Evolutionary conservation across 768 basidiomycete species (phyloP).

Genomic region (Tubosaeta brunneosetosa): DNA sequence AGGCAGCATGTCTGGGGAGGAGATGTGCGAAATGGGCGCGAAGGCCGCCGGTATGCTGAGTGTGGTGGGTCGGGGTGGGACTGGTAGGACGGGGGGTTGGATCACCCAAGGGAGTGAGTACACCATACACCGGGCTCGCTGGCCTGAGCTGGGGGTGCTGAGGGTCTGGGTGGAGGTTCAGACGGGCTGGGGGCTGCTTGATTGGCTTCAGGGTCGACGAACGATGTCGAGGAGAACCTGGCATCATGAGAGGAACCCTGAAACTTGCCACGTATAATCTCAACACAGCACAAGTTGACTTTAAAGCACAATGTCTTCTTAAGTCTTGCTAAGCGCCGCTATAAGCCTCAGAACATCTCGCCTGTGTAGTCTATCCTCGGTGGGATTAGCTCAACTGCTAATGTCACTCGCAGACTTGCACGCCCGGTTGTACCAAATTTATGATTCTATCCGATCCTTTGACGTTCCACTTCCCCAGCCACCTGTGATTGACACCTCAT

Average conservation of each 20-base stretch:
- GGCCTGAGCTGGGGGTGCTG: neutral
- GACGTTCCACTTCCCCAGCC: conserved; percentile 14
- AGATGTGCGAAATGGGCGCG: conserved; percentile 58
- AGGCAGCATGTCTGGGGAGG: conserved; percentile 61
- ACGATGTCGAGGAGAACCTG: conserved; percentile 16
- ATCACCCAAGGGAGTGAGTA: neutral
- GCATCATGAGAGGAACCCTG: neutral
- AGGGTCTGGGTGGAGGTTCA: conserved; percentile 2
- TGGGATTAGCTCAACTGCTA: no score
- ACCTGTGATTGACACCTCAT: conserved; percentile 31
- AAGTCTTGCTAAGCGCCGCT: no score
- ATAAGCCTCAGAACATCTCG: no score
- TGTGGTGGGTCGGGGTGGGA: conserved; percentile 3
- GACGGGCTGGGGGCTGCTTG: conserved; percentile 4
- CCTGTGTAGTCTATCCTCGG: no score
- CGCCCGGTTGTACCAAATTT: conserved; percentile 2
- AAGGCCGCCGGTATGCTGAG: conserved; percentile 23
- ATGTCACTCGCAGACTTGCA: conserved; percentile 1
- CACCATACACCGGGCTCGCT: neutral
- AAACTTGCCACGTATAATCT: neutral
- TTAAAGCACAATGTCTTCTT: no score
- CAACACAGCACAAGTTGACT: neutral
- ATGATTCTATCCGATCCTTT: conserved; percentile 16
- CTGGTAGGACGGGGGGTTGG: conserved; percentile 7
- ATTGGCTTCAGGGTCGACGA: conserved; percentile 15